phyloP scores from a whole-genome alignment of 495 filamentous ascomycete genomes.

The Halenospora varia region DNA sequence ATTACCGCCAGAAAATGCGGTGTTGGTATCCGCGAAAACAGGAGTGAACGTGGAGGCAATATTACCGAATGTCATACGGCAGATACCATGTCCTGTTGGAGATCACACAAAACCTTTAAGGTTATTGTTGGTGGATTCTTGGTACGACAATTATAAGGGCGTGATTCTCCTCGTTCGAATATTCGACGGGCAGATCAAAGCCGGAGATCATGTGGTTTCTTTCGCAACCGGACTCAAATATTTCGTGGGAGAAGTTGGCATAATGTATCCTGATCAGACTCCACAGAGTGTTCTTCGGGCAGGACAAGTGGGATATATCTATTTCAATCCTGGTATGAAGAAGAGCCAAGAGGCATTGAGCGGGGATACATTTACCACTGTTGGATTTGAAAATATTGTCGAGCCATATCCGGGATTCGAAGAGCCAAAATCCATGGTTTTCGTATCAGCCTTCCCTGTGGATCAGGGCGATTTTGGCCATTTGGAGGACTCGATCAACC shows the following conservation, averaged over 20 bases:
- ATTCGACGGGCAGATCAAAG: constrained; percentile 80
- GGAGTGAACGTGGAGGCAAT: constrained; percentile 78
- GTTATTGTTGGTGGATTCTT: constrained; percentile 91
- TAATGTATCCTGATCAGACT: constrained; percentile 89
- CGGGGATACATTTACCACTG: constrained; percentile 89
- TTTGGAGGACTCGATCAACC: constrained; percentile 90
- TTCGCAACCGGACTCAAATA: constrained; percentile 87
- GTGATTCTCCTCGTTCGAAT: constrained; percentile 89
- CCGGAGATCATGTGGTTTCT: constrained; percentile 78
- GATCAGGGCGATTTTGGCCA: constrained; percentile 85
- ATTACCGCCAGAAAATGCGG: constrained; percentile 73
- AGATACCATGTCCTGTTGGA: constrained; percentile 78
- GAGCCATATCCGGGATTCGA: constrained; percentile 88
- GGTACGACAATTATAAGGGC: constrained; percentile 94
- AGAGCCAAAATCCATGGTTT: constrained; percentile 98
- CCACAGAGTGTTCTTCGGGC: constrained; percentile 75
- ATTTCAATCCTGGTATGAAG: constrained; percentile 99
- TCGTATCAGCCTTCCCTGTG: constrained; percentile 91
- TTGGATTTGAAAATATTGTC: constrained; percentile 72
- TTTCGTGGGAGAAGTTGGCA: constrained; percentile 91
- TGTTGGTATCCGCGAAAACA: constrained; percentile 90
- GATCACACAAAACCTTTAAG: constrained; percentile 65
- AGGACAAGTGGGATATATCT: constrained; percentile 92
- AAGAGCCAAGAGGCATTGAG: constrained; percentile 90
- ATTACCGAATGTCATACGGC: constrained; percentile 78